Evolutionary conservation across 148 eudicot genomes (phyloP).

Genomic region (Amaranthus palmeri): DNA sequence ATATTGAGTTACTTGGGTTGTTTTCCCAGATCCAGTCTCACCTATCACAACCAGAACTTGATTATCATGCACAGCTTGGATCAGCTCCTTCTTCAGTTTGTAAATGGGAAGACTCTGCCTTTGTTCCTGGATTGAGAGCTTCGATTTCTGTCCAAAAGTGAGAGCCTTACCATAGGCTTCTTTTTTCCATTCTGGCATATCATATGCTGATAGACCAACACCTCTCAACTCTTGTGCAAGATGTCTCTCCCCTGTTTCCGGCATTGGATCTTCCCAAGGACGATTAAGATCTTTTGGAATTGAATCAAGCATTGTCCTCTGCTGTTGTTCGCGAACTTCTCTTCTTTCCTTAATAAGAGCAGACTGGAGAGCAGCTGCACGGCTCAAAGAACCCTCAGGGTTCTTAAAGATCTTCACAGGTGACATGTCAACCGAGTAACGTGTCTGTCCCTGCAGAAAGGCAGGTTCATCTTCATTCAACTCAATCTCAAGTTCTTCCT

Average conservation of each 20-base stretch:
- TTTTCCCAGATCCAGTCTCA: constrained; percentile 95
- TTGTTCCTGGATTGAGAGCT: constrained; percentile 84
- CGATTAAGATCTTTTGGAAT: constrained; percentile 95
- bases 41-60: constrained; percentile 94
- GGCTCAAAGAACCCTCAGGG: constrained; percentile 90
- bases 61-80: constrained; percentile 78
- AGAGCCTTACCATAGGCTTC: constrained; percentile 86
- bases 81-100: constrained; percentile 75
- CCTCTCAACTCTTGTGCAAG: constrained; percentile 97
- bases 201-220: constrained; percentile 85
- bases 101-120: constrained; percentile 88
- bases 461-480: constrained; percentile 87
- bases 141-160: constrained; percentile 89
- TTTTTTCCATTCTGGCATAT: constrained; percentile 99
- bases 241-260: constrained; percentile 91
- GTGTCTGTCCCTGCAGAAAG: constrained; percentile 68
- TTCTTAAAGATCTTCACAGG: constrained; percentile 88
- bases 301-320: constrained; percentile 83
- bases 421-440: constrained; percentile 79
- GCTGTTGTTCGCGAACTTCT: constrained; percentile 86
- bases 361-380: constrained; percentile 85
- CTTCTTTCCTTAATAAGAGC: constrained; percentile 86
- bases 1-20: constrained; percentile 94
- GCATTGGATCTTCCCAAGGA: constrained; percentile 99
- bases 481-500: constrained; percentile 89